Conservation (phyloP, 768 basidiomycete genomes). For the Lactifluus subvellereus region DNA sequence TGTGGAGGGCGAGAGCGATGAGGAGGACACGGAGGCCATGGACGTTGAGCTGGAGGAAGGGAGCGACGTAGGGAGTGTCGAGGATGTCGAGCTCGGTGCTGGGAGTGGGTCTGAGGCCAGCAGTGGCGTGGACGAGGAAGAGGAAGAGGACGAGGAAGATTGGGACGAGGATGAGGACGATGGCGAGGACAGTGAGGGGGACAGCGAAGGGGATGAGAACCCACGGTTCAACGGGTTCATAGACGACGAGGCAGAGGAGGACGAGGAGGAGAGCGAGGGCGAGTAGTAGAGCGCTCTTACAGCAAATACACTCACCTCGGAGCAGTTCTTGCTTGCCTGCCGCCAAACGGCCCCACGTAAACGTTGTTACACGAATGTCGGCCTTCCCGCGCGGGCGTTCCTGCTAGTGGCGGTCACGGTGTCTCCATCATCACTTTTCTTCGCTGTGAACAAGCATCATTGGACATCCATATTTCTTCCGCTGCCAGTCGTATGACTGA, state of each 20-base stretch:
- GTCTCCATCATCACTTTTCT: not conserved
- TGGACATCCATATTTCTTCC: not conserved
- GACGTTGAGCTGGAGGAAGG: constrained; percentile 54
- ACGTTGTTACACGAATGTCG: not conserved
- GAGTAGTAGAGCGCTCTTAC: constrained; percentile 14
- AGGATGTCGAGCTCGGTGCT: constrained; percentile 70
- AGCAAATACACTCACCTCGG: not conserved
- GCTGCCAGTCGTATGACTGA: not conserved
- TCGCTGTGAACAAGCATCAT: not conserved
- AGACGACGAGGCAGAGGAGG: constrained; percentile 62
- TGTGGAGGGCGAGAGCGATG: constrained; percentile 77
- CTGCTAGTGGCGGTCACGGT: no score
- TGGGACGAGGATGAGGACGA: constrained; percentile 45
- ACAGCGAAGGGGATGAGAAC: constrained; percentile 34
- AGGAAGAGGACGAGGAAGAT: constrained; percentile 54
- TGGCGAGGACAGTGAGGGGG: constrained; percentile 52
- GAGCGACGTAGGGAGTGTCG: constrained; percentile 67
- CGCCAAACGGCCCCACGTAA: not conserved
- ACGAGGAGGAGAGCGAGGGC: constrained; percentile 41
- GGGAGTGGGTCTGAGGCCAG: constrained; percentile 51
- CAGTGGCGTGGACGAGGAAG: constrained; percentile 42
- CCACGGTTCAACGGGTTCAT: constrained; percentile 31
- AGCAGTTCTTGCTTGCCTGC: not conserved
- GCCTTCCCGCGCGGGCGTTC: no score
- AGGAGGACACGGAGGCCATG: constrained; percentile 47